A percentile compares a stretch with the other conserved stretches of the same genome.
phyloP scores from a whole-genome alignment of 2,329 filamentous ascomycete genomes.

The Teratosphaeriaceae sp. region DNA sequence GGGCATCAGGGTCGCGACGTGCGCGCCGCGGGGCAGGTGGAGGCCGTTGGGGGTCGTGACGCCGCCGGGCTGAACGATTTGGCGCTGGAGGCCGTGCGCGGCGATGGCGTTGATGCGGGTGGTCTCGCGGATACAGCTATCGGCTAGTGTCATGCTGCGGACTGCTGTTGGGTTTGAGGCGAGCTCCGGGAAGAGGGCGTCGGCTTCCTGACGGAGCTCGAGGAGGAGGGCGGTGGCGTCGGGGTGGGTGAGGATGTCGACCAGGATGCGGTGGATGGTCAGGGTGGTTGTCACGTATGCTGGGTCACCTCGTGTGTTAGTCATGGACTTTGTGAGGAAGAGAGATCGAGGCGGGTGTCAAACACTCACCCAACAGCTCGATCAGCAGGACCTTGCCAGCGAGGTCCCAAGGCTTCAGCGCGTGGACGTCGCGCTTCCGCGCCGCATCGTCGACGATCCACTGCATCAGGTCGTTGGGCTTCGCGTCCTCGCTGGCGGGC shows the following conservation, averaged over 20 bases:
- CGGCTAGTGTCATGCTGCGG: constrained; percentile 13
- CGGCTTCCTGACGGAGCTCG: constrained; percentile 9
- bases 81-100: constrained; percentile 15
- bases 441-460: constrained; percentile 7
- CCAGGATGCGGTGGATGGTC: constrained; percentile 6
- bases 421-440: constrained; percentile 1
- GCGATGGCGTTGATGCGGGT: constrained; percentile 14
- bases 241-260: constrained; percentile 1
- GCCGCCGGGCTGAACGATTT: constrained; percentile 12
- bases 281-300: constrained; percentile 4
- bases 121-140: constrained; percentile 17
- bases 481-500: neutral
- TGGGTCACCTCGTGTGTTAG: no score
- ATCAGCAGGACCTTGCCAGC: constrained; percentile 8
- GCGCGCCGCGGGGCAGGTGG: constrained; percentile 10
- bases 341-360: no score
- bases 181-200: constrained; percentile 2
- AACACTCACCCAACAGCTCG: constrained; percentile 10
- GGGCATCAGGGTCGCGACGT: neutral
- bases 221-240: constrained; percentile 1
- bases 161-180: neutral
- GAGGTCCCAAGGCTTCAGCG: constrained; percentile 1
- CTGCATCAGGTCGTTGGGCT: constrained; percentile 10
- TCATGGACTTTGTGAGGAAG: no score
- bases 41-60: constrained; percentile 15